Evolutionary conservation across 495 filamentous ascomycete species (phyloP), one percentile per base, ranked within the genome.

Genomic region (Symbiotaphrina buchneri): DNA sequence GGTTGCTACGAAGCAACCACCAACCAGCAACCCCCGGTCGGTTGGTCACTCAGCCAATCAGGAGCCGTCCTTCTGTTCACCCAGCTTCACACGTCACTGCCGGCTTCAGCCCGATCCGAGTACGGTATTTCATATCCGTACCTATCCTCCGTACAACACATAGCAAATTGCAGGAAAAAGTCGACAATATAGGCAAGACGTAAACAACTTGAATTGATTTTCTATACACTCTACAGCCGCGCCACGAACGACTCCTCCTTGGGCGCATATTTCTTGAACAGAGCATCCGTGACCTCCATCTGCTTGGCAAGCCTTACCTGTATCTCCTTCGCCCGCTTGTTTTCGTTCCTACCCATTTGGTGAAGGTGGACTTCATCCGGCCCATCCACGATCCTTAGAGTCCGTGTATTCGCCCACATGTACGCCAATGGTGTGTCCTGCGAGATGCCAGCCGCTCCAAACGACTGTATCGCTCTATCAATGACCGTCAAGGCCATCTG

Each of bases 321-420:
- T 31, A 82, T 58, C 25, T 63, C 70, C 50, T 58, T 59, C 23
- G 67, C 61, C 24, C 63, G 50, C 53, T 65, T 71, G 45, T 83
- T 90, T 61, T 94, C 83, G 30, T 80, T 69, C 42, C 66, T 65
- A 7, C 81, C 84, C 53, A 93, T 59, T 49, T 93, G 83, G 55
- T 90, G 76, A 48, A 93, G 50, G 52, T 93, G 83, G 23, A 90
- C 82, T 63, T 93, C 84, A 52, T 92, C 84, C 0, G 83, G 83
- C 4, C 83, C 84, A 53, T 93, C 83, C 3, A 79, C 83, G 44
- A 93, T 67, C 32, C 79, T 59, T 40, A 93, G 47, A 1, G 83
- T 93, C 19, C 83, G 59, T 41, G 80, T 75, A 31, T 65, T 51
- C 15, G 83, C 77, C 83, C 83, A 91, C 68, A 84, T 67, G 41